A percentile compares a stretch with the other conserved stretches of the same genome.
These are phyloP conservation scores for Colletotrichum sp. DNA, from an alignment of 2,329 filamentous ascomycete species.

Conservation along the genomic window DNA sequence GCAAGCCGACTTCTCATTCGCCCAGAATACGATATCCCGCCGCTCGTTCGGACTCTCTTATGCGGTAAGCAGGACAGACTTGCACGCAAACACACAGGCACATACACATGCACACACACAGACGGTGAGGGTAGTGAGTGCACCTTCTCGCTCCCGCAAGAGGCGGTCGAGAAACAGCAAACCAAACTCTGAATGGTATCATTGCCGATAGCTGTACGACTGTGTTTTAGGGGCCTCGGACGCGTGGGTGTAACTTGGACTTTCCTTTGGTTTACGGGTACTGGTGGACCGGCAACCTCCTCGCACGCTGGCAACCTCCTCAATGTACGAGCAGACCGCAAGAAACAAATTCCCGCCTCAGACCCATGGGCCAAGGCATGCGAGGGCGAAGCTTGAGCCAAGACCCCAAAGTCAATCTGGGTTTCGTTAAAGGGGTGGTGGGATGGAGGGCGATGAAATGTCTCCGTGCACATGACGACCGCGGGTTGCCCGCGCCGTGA, in stretches of 20 bases:
- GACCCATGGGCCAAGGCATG: constrained; percentile 1
- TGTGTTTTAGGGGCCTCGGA: background rate
- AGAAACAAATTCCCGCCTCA: constrained; percentile 4
- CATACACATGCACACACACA: background rate
- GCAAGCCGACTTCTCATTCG: background rate
- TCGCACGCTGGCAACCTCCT: background rate
- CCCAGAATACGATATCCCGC: background rate
- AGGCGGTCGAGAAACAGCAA: background rate
- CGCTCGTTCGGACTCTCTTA: background rate
- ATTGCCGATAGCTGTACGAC: background rate
- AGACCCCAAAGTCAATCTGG: constrained; percentile 13
- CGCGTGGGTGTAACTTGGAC: background rate
- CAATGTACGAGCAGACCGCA: background rate
- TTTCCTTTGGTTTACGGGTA: background rate
- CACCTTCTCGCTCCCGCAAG: background rate
- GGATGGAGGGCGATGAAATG: background rate
- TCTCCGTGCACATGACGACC: background rate
- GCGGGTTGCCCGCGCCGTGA: background rate
- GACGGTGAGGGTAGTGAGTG: background rate
- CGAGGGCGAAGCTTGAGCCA: constrained; percentile 14
- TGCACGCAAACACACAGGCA: background rate
- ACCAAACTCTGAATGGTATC: background rate
- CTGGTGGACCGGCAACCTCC: background rate
- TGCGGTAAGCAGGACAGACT: background rate
- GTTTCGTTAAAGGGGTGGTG: background rate